A percentile compares a stretch with the other conserved stretches of the same genome.
Evolutionary conservation across 164 flowering plant species (phyloP).

Genomic region (Liquidambar formosana): DNA sequence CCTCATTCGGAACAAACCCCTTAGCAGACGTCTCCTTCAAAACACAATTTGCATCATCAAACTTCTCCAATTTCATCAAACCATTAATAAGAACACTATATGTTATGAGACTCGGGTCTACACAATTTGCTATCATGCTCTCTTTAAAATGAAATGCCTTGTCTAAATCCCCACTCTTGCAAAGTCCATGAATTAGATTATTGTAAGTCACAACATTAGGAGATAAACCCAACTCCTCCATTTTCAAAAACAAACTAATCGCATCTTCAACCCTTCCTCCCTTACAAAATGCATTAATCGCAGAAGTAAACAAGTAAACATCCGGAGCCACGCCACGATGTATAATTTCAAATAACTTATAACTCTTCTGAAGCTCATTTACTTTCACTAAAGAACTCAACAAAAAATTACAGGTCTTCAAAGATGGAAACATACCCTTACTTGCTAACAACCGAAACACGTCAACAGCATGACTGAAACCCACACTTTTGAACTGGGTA

Average conservation of each 20-base stretch:
- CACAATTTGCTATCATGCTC: slow-evolving; percentile 49
- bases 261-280: slow-evolving; percentile 60
- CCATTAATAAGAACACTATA: slow-evolving; percentile 63
- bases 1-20: slow-evolving; percentile 52
- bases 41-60: slow-evolving; percentile 46
- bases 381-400: slow-evolving; percentile 57
- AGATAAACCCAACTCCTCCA: slow-evolving; percentile 51
- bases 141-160: slow-evolving; percentile 58
- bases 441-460: slow-evolving; percentile 40
- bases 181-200: slow-evolving; percentile 65
- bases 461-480: slow-evolving; percentile 43
- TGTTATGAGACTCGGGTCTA: slow-evolving; percentile 50
- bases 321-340: slow-evolving; percentile 39
- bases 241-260: slow-evolving; percentile 44
- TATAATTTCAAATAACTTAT: slow-evolving; percentile 41
- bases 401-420: slow-evolving; percentile 60
- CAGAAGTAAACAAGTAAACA: slow-evolving; percentile 55
- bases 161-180: slow-evolving; percentile 46
- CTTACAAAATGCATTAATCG: too few relatives aligned
- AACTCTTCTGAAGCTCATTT: slow-evolving; percentile 45
- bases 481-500: slow-evolving; percentile 45
- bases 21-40: slow-evolving; percentile 52
- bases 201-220: slow-evolving; percentile 70
- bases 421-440: slow-evolving; percentile 53
- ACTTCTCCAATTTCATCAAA: slow-evolving; percentile 45